Evolutionary conservation across 805 yeast genomes (phyloP), one percentile per base, ranked within the genome.

Genomic region (Candida tibetensis): DNA sequence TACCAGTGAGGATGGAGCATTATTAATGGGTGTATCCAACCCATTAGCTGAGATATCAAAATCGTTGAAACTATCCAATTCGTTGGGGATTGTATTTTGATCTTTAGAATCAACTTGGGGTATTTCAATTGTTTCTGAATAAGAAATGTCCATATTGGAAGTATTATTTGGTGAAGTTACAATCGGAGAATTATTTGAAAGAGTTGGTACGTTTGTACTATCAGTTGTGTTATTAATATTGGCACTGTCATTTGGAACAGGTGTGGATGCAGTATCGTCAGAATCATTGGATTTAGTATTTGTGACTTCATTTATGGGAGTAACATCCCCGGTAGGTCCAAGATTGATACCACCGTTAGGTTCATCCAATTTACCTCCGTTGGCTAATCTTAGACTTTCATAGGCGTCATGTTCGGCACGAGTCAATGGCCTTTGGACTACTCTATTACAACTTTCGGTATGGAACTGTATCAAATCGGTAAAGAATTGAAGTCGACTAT

Each of bases 401-500:
- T 35, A 13, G 28, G 18, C 10, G 28, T 14, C 17, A 16, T 14
- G 7, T 17, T 33, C 25, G 30, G 30, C 16, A 7, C 16, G 30
- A 12, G 14, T 14, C 30, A 28, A 13, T 12, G 30, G 30, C 10
- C n/a, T 4, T 19, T 35, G 6, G 3, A 30, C 30, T 3, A 28
- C 32, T 3, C 30, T 17, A 12, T 4, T 28, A 6, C 8, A 14
- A 14, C 14, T n/a, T 12, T 21, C 30, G 17, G 29, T 29, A 15
- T 74, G 79, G 46, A 71, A 76, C 5, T 60, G 52, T 22, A 68
- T 56, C 28, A 82, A 60, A 19, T 68, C 69, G 19, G 54, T 53
- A 46, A 79, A 73, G 47, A 82, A 81, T 17, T 61, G 55, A 4
- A 72, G 57, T 40, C 79, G 62, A 28, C 67, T 63, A 22, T 60